These are phyloP conservation scores for Acacia confusa DNA, from an alignment of 306 rosid genomes.

Conservation along the genomic window DNA sequence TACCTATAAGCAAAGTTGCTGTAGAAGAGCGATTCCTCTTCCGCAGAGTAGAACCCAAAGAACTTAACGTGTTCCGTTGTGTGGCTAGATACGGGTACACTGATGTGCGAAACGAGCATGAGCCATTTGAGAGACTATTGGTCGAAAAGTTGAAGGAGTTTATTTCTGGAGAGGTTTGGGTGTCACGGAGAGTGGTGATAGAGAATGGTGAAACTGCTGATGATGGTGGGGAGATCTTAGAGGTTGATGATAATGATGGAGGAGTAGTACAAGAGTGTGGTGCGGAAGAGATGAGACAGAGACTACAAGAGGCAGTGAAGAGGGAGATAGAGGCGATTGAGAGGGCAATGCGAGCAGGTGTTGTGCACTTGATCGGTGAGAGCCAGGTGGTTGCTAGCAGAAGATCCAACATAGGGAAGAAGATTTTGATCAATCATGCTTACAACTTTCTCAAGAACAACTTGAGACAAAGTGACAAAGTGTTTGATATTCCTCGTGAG, in stretches of 20 bases:
- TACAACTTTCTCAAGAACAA: conserved; percentile 61
- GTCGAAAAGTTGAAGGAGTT: conserved; percentile 55
- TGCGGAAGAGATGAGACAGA: neutral
- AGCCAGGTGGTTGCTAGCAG: conserved; percentile 57
- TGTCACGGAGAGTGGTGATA: neutral
- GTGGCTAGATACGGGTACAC: conserved; percentile 74
- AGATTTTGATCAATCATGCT: conserved; percentile 57
- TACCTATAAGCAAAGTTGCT: conserved; percentile 68
- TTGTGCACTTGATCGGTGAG: conserved; percentile 77
- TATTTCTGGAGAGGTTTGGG: conserved; percentile 25
- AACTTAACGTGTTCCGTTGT: conserved; percentile 61
- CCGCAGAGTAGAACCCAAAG: conserved; percentile 53
- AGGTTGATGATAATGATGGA: neutral
- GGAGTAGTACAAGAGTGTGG: neutral
- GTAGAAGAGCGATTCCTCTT: conserved; percentile 64
- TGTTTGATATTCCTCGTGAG: conserved; percentile 65
- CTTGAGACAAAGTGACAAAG: conserved; percentile 53
- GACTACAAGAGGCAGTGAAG: neutral
- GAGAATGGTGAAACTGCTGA: neutral
- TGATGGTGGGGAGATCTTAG: neutral
- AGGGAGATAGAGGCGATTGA: conserved; percentile 50
- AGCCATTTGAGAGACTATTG: conserved; percentile 59
- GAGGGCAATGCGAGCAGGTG: conserved; percentile 48
- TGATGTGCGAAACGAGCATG: conserved; percentile 54
- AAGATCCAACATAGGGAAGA: conserved; percentile 47